Evolutionary conservation across 2,329 filamentous ascomycete species (phyloP), one percentile per base, ranked within the genome.

Genomic region (Cylindrodendrum hubeiense): DNA sequence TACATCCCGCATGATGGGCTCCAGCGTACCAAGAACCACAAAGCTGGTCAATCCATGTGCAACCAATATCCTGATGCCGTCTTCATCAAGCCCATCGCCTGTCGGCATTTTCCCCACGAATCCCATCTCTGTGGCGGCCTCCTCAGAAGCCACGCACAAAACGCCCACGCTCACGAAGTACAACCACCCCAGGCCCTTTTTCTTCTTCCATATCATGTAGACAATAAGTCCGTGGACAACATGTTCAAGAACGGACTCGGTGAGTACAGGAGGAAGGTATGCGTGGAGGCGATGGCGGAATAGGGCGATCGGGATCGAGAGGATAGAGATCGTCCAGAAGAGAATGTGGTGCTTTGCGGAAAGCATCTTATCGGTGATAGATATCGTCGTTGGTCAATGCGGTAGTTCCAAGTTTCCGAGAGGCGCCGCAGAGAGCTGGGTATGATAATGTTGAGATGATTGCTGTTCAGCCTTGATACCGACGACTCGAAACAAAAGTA

Each of bases 1-100:
- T 47, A 75, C 74, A 54, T 67, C 28, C 19, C 33, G 58, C 30
- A 72, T 68, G 2, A 74, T 21, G 5, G 74, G 68, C 54, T 75
- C 74, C 26, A 73, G 10, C 9, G 64, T 71, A 21, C 73, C 74
- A 15, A 75, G 50, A 4, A 67, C 34, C 17, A 66, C 54, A 53
- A 71, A 75, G 47, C 60, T 65, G 10, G 60, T 47, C n/a, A 75
- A 22, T 28, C 68, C 50, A 22, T 68, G 71, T 3, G 49, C 58
- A 37, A 64, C 64, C 28, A 53, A 19, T 60, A 43, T 56, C 33
- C 52, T 50, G 28, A 54, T n/a, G 15, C 10, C 24, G 17, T 43
- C 37, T n/a, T 26, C 51, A 7, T 13, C 26, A 30, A 21, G 21
- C 15, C 43, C 13, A 5, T 44, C 43, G 15, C 65, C 24, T 8